Evolutionary conservation across 139 green algal genomes (phyloP).

Genomic region (Chlorella vulgaris): DNA sequence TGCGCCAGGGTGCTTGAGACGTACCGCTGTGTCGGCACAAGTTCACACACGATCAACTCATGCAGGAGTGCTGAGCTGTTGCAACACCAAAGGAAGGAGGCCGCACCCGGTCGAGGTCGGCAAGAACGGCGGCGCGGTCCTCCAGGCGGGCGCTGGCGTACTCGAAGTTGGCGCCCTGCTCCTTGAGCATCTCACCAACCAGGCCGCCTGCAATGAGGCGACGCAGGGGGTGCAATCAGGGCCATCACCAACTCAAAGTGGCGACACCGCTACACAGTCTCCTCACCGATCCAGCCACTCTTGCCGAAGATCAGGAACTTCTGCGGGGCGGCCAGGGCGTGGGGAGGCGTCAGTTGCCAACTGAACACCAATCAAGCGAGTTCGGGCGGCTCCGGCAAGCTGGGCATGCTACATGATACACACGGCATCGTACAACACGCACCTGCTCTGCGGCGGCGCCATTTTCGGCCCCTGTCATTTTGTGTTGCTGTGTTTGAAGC

Average conservation of each 20-base stretch:
- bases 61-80: too few relatives aligned
- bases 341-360: not conserved
- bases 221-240: not conserved
- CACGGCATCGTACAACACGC: not conserved
- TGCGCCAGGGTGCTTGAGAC: too few relatives aligned
- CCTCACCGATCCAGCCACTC: constrained; percentile 36
- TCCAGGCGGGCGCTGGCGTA: constrained; percentile 87
- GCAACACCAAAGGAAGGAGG: not conserved
- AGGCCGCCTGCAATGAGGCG: constrained; percentile 84
- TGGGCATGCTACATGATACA: too few relatives aligned
- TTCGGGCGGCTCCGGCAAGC: too few relatives aligned
- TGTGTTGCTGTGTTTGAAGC: too few relatives aligned
- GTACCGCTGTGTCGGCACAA: too few relatives aligned
- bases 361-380: not conserved
- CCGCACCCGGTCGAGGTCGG: constrained; percentile 88
- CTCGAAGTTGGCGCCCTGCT: constrained; percentile 82
- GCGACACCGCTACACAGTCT: not conserved
- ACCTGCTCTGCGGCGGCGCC: not conserved
- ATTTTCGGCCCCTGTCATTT: not conserved
- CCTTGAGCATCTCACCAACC: constrained; percentile 77
- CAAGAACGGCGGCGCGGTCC: constrained; percentile 78
- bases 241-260: not conserved
- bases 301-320: constrained; percentile 89
- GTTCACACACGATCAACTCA: too few relatives aligned
- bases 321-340: constrained; percentile 22